Evolutionary conservation across 2,329 filamentous ascomycete genomes (phyloP), one percentile per base, ranked within the genome.

Genomic region (Scedosporium dehoogii): DNA sequence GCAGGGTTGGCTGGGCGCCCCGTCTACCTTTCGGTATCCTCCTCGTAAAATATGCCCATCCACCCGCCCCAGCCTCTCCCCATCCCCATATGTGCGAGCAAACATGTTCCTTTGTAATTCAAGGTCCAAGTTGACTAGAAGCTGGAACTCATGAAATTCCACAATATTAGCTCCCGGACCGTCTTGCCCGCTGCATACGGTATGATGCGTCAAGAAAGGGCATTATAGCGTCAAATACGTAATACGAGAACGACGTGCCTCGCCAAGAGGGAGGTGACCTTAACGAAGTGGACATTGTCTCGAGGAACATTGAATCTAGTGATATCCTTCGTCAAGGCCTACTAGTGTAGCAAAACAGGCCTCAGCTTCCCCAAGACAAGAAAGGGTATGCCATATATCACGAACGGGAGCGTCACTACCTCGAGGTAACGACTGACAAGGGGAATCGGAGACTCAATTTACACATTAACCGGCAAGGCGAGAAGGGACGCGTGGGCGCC

Each of bases 111-210:
- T 33, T 9, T 33, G 71, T 70, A 57, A 70, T 75, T 2, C 78
- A 82, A 79, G 0, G 78, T 81, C 38, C 76, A 80, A 65, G 78
- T 79, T 4, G 76, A 69, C 29, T 33, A 9, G 5, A 2, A 33
- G 29, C n/a, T 80, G 78, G 76, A 77, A 75, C 66, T 78, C 76
- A 1, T 75, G 81, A 57, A 89, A 88, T 68, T 83, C 1, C 85
- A 85, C 65, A 78, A 80, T 0, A 84, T 89, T 7, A 77, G 85
- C 9, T 83, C 82, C 4, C 75, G 85, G 5, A 83, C 85, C 1
- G 83, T 89, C 1, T 82, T 83, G 0, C 81, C 83, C 0, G 85
- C 83, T 0, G 69, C 81, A 51, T 68, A 64, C 18, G 72, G 68
- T 61, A 76, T 79, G 71, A 73, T 74, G 58, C 75, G 79, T 3